Base-by-base conservation (phyloP, 2,329 filamentous ascomycete species). In the Talaromyces atroroseus region DNA sequence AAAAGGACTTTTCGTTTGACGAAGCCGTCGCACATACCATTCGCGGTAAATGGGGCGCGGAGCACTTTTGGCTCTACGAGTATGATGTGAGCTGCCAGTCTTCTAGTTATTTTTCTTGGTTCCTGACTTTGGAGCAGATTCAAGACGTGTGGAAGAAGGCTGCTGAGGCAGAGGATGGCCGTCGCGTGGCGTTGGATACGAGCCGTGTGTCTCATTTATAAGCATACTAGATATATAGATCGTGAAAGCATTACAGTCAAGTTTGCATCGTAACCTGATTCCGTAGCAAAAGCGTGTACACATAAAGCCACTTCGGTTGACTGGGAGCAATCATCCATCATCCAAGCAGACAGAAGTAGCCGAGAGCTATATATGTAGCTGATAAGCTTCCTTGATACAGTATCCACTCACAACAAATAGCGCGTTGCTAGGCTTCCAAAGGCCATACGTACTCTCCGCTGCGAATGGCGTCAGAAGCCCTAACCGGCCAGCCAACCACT, bases 71-170 rank as follows among this genome's bases (percentile, higher is more conserved):
- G 51, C 11, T 53, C 20, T 53, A 53, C 11, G 32, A 53, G 8
- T 53, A 53, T n/a, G 23, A 53, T 32, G 51, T 53, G 29, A 53
- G 51, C 24, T 7, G 24, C 24, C 24, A 26, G 24, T 3, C 18
- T 16, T 29, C n/a, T 5, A 52, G n/a, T 24, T n/a, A 6, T 21
- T 18, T 3, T 32, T 36, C n/a, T 20, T 40, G 49, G 16, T 32
- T 52, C 18, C 51, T 53, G 42, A 45, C 40, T 45, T 18, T 16
- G 21, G 14, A 26, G 14, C 18, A 53, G 51, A 53, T 53, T 36
- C 38, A 45, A 20, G 40, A 53, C n/a, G 51, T 53, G 16, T 53
- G 51, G 38, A 36, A 4, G 18, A 36, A 53, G 23, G 51, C 51
- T 46, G 40, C 24, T 7, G 40, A 32, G 40, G 51, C 24, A 36